Conservation (phyloP, 805 yeast genomes). For the Saturnispora sanitii region DNA sequence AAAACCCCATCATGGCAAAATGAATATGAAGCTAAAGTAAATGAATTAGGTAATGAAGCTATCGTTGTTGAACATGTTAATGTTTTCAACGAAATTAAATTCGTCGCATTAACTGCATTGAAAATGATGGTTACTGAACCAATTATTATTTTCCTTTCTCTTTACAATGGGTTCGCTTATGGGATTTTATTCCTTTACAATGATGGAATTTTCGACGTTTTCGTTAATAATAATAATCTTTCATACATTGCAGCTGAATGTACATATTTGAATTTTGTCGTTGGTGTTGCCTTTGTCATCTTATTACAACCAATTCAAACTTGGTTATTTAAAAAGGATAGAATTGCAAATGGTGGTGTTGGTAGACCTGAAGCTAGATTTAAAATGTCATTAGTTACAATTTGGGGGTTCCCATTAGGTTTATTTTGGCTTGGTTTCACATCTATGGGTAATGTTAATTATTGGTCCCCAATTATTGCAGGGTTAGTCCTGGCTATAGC, state of each 20-base stretch:
- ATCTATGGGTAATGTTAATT: constrained; percentile 23
- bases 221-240: constrained; percentile 26
- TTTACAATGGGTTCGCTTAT: constrained; percentile 29
- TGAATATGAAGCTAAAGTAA: constrained; percentile 9
- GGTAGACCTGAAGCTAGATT: constrained; percentile 30
- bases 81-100: constrained; percentile 23
- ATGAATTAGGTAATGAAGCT: constrained; percentile 16
- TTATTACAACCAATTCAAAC: constrained; percentile 26
- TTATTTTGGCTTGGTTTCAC: constrained; percentile 30
- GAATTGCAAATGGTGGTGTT: constrained; percentile 25
- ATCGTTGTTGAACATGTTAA: constrained; percentile 19
- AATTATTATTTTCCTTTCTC: constrained; percentile 26
- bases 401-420: constrained; percentile 30
- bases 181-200: constrained; percentile 28
- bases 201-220: constrained; percentile 29
- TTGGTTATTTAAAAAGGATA: constrained; percentile 23
- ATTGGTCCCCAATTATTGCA: constrained; percentile 29
- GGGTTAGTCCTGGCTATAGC: constrained; percentile 26
- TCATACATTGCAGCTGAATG: constrained; percentile 26
- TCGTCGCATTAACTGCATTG: constrained; percentile 25
- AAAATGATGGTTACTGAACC: constrained; percentile 29
- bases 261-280: constrained; percentile 28
- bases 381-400: constrained; percentile 24
- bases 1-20: constrained; percentile 16
- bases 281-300: constrained; percentile 25